A percentile compares a stretch with the other conserved stretches of the same genome.
These are phyloP conservation scores for Tilletia setariae DNA, from an alignment of 1,284 basidiomycete species.

Conservation along the genomic window DNA sequence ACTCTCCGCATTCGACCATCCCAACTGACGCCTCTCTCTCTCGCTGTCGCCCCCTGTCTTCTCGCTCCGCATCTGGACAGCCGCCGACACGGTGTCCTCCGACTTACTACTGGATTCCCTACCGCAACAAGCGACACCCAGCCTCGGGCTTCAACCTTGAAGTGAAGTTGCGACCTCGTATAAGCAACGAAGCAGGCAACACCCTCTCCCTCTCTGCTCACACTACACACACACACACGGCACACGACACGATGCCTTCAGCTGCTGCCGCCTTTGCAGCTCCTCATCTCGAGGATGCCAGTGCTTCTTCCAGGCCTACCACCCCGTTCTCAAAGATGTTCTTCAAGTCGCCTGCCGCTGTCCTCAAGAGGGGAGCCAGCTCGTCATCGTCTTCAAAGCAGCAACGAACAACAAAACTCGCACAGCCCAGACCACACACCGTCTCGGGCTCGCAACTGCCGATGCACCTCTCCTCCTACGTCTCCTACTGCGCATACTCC, in stretches of 20 bases:
- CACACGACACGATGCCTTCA: neutral
- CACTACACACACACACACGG: neutral
- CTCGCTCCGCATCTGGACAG: too few relatives aligned
- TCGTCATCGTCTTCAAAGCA: neutral
- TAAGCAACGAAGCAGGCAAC: neutral
- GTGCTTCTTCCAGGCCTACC: neutral
- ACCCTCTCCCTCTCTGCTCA: neutral
- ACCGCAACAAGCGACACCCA: too few relatives aligned
- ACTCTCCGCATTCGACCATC: too few relatives aligned
- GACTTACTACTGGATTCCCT: too few relatives aligned
- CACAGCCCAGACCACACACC: neutral
- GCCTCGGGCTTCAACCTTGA: too few relatives aligned
- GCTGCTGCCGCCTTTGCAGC: neutral
- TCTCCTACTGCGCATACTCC: slow-evolving; percentile 9
- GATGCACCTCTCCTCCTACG: slow-evolving; percentile 4
- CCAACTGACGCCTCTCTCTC: too few relatives aligned
- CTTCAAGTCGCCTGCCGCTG: slow-evolving; percentile 9
- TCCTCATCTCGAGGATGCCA: neutral
- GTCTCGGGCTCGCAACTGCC: neutral
- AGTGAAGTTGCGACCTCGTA: too few relatives aligned
- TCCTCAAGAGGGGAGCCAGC: neutral
- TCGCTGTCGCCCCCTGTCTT: too few relatives aligned
- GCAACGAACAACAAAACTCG: too few relatives aligned
- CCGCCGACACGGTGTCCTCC: too few relatives aligned
- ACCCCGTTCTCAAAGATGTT: slow-evolving; percentile 1